Base-by-base conservation (phyloP, 345 rosid species). In the Eucalyptus decipiens region DNA sequence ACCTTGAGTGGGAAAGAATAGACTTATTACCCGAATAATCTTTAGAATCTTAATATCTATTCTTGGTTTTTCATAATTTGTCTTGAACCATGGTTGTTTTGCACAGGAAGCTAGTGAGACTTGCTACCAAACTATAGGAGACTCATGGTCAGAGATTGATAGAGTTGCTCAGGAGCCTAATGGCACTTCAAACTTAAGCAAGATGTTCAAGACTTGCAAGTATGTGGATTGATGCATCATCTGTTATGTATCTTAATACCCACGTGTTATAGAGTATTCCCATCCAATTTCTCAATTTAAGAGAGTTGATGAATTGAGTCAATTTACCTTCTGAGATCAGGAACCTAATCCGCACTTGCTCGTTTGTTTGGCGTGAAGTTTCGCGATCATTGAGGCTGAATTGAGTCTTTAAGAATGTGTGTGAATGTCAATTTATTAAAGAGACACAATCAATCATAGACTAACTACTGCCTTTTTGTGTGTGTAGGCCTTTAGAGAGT, bases 191-290 rank as follows among this genome's bases (percentile, higher is more conserved):
- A 87, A 90, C 52, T 95, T 97, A 40, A 89, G 96, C 93, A 60
- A 90, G 80, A 94, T 86, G 90, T 97, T 97, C 93, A 94, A 91
- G 88, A 94, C 96, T 87, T 96, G 99, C 96, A 30, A 80, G 95
- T 94, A 92, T 45, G 69, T 56, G 11, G 28, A 26, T n/a, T 15
- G 85, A 28, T 45, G 30, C 19, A 6, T 37, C 9, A 32, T 67
- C 5, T 62, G 30, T 24, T 28, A 32, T 86, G 30, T 32, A 14
- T 37, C 72, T 19, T 72, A 37, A 37, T 72, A 69, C 80, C 23
- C 45, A 21, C 11, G 81, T 72, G 2, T 40, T 72, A 37, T 19
- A 18, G 26, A 19, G 26, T 37, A 37, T 19, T 37, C 8, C 81
- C 81, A 37, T 72, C 45, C 45, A 6, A 37, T 72, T 34, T 72